phyloP scores from a whole-genome alignment of 2,329 filamentous ascomycete genomes.

The Mariannaea sp. region DNA sequence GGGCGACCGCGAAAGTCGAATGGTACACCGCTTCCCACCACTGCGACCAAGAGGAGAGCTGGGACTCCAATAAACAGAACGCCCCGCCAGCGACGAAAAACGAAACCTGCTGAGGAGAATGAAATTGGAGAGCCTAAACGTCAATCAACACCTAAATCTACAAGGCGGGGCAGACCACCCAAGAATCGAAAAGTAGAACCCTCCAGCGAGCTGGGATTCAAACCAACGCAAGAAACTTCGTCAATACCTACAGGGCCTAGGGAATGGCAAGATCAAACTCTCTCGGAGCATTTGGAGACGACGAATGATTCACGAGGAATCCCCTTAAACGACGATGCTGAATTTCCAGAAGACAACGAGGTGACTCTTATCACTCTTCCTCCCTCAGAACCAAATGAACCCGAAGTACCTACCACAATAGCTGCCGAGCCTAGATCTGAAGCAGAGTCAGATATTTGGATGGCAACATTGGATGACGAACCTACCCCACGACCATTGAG shows the following conservation, averaged over 20 bases:
- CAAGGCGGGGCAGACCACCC: constrained; percentile 39
- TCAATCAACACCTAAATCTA: constrained; percentile 42
- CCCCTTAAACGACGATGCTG: constrained; percentile 20
- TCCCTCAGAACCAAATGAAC: constrained; percentile 28
- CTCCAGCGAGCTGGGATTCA: constrained; percentile 32
- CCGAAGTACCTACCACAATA: constrained; percentile 6
- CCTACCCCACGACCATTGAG: constrained; percentile 41
- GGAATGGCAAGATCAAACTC: constrained; percentile 33
- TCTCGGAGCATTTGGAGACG: constrained; percentile 37
- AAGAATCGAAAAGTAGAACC: constrained; percentile 37
- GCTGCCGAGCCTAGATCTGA: constrained; percentile 33
- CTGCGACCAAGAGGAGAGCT: constrained; percentile 51
- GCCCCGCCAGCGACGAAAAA: constrained; percentile 42
- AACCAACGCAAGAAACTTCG: constrained; percentile 22
- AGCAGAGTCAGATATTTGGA: constrained; percentile 52
- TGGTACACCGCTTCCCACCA: constrained; percentile 55
- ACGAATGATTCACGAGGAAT: constrained; percentile 28
- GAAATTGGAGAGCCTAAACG: constrained; percentile 30
- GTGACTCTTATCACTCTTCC: constrained; percentile 35
- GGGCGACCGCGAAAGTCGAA: constrained; percentile 56
- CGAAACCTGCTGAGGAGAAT: constrained; percentile 38
- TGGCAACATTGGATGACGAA: constrained; percentile 48
- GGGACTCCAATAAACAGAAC: constrained; percentile 50
- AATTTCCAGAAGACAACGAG: constrained; percentile 37
- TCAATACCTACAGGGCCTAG: constrained; percentile 23